A percentile compares a stretch with the other conserved stretches of the same genome.
Evolutionary conservation across 495 filamentous ascomycete genomes (phyloP).

Genomic region (Penicillium alfredii): DNA sequence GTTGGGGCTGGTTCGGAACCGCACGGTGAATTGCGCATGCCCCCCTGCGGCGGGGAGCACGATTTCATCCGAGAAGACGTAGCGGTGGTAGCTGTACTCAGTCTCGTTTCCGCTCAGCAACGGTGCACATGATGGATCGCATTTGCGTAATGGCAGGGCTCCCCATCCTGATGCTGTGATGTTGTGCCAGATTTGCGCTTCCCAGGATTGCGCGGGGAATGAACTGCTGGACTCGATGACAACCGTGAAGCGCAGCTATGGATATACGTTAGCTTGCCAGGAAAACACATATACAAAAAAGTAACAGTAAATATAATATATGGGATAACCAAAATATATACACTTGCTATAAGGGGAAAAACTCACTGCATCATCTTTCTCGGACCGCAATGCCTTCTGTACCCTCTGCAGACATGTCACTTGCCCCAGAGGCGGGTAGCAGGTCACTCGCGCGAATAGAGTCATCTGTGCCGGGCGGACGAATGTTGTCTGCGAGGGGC

Average conservation of each 20-base stretch:
- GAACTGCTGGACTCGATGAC: slow-evolving; percentile 60
- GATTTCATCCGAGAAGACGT: slow-evolving; percentile 35
- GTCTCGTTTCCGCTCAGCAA: slow-evolving; percentile 27
- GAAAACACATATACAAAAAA: no score
- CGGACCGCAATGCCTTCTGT: slow-evolving; percentile 17
- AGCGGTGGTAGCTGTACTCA: slow-evolving; percentile 23
- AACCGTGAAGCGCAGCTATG: slow-evolving; percentile 56
- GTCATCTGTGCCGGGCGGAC: slow-evolving; percentile 41
- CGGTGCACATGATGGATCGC: slow-evolving; percentile 17
- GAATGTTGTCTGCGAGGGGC: slow-evolving; percentile 25
- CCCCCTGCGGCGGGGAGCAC: slow-evolving; percentile 27
- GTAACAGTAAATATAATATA: no score
- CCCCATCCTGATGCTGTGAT: slow-evolving; percentile 36
- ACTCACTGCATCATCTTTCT: slow-evolving; percentile 28
- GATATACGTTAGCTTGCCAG: neutral
- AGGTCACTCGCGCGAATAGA: slow-evolving; percentile 48
- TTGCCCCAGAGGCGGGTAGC: slow-evolving; percentile 65
- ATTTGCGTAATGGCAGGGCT: slow-evolving; percentile 29
- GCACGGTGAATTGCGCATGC: slow-evolving; percentile 63
- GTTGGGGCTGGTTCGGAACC: slow-evolving; percentile 52
- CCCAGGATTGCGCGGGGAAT: slow-evolving; percentile 55
- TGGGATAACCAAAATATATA: no score
- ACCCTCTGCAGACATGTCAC: slow-evolving; percentile 50
- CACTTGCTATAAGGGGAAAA: no score
- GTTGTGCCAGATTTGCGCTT: slow-evolving; percentile 74